Conservation (phyloP, 768 basidiomycete genomes). For the Amanita polypyramis region DNA sequence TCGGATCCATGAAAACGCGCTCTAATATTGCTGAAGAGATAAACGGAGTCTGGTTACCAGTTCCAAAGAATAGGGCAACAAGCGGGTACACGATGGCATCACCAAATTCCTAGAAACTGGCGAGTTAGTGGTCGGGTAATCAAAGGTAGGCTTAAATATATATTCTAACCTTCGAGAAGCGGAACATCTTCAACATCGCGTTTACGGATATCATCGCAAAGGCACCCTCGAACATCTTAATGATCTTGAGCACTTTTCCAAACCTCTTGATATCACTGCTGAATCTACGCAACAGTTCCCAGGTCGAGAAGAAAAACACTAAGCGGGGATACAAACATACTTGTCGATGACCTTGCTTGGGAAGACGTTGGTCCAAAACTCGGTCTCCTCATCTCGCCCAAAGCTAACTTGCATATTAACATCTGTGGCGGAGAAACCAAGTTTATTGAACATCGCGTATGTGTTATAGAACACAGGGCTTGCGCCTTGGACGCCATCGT, state of each 20-base stretch:
- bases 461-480: constrained; percentile 22
- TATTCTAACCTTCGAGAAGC: constrained; percentile 20
- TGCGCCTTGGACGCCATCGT: constrained; percentile 24
- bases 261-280: constrained; percentile 21
- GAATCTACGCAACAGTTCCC: constrained; percentile 11
- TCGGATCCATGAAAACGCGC: constrained; percentile 24
- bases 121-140: background rate
- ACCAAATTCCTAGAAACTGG: constrained; percentile 16
- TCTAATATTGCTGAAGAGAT: constrained; percentile 22
- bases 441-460: constrained; percentile 21
- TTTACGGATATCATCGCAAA: constrained; percentile 22
- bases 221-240: constrained; percentile 18
- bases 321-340: constrained; percentile 6
- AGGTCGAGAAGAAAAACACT: background rate
- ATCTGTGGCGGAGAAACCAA: constrained; percentile 19
- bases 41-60: constrained; percentile 24
- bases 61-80: constrained; percentile 22
- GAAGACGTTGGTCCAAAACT: constrained; percentile 23
- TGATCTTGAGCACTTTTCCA: constrained; percentile 19
- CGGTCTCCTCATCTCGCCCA: constrained; percentile 17
- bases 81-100: constrained; percentile 22
- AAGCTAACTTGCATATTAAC: constrained; percentile 24
- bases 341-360: constrained; percentile 20
- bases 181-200: constrained; percentile 19
- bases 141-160: background rate